phyloP scores from a whole-genome alignment of 768 basidiomycete genomes.

The Trametopsis cervina region DNA sequence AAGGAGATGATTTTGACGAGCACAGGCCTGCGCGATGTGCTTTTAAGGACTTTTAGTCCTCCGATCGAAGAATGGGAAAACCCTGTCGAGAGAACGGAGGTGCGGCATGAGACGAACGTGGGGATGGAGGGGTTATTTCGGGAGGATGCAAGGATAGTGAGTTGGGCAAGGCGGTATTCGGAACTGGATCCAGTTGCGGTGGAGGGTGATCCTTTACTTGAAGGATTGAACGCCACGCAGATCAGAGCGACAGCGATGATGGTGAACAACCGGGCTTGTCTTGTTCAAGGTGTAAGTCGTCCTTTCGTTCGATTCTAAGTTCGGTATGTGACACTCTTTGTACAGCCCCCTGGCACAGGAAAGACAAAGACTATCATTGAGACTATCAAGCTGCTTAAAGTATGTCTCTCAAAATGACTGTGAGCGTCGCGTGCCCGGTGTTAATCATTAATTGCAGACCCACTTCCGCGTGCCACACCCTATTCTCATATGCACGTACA shows the following conservation, averaged over 20 bases:
- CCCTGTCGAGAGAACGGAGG: neutral
- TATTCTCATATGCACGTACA: conserved; percentile 88
- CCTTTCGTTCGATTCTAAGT: neutral
- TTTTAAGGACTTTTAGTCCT: conserved; percentile 50
- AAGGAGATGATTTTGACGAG: conserved; percentile 57
- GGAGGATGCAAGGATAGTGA: conserved; percentile 69
- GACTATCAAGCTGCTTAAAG: conserved; percentile 73
- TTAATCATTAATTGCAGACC: conserved; percentile 32
- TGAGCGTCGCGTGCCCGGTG: neutral
- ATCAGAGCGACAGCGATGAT: conserved; percentile 78
- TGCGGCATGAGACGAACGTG: neutral
- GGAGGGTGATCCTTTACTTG: conserved; percentile 71
- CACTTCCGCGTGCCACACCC: conserved; percentile 82
- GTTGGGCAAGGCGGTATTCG: conserved; percentile 73
- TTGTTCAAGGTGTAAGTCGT: conserved; percentile 77
- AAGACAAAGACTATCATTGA: conserved; percentile 94
- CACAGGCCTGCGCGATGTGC: conserved; percentile 62
- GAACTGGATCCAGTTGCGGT: conserved; percentile 50
- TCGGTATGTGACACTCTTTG: neutral
- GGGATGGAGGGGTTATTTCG: conserved; percentile 32
- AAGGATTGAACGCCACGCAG: conserved; percentile 68
- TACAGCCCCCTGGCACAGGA: conserved; percentile 70
- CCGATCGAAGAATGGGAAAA: neutral
- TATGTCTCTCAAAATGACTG: too few relatives aligned
- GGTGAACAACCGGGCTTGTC: conserved; percentile 69